Conservation (phyloP, 2,329 filamentous ascomycete genomes). For the Aspergillus bombycis region DNA sequence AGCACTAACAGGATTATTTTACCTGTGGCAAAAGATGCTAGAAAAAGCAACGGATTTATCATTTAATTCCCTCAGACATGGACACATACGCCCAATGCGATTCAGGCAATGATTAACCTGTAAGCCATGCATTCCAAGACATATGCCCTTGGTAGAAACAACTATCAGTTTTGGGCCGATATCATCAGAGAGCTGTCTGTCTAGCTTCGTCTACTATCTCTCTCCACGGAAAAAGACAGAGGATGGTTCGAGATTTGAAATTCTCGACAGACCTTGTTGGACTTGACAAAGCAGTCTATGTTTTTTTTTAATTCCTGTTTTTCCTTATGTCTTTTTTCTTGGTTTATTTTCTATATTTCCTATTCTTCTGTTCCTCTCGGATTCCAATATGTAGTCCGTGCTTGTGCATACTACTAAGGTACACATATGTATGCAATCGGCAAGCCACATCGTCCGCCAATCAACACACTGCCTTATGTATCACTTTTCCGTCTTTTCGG, state of each 20-base stretch:
- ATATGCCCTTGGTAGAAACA: not conserved
- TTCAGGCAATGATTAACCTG: constrained; percentile 5
- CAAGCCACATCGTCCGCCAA: constrained; percentile 9
- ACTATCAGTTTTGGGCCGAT: constrained; percentile 1
- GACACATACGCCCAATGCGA: not conserved
- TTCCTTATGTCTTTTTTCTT: not conserved
- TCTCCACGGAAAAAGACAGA: not conserved
- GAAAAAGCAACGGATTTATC: not conserved
- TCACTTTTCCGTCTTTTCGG: not conserved
- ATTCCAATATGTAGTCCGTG: constrained; percentile 4
- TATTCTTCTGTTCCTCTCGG: not conserved
- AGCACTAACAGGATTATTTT: not conserved
- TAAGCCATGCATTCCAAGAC: constrained; percentile 3
- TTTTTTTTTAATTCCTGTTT: not conserved
- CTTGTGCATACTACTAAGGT: constrained; percentile 1
- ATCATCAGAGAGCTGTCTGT: not conserved
- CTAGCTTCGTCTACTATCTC: not conserved
- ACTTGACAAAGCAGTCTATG: not conserved
- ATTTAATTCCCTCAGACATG: not conserved
- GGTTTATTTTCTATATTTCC: not conserved
- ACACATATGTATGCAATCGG: constrained; percentile 7
- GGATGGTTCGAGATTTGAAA: not conserved
- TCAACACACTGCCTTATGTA: not conserved
- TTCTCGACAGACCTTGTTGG: not conserved
- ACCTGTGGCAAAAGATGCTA: constrained; percentile 4